Conservation (phyloP, 2,329 filamentous ascomycete genomes). For the Blastomyces parvus region DNA sequence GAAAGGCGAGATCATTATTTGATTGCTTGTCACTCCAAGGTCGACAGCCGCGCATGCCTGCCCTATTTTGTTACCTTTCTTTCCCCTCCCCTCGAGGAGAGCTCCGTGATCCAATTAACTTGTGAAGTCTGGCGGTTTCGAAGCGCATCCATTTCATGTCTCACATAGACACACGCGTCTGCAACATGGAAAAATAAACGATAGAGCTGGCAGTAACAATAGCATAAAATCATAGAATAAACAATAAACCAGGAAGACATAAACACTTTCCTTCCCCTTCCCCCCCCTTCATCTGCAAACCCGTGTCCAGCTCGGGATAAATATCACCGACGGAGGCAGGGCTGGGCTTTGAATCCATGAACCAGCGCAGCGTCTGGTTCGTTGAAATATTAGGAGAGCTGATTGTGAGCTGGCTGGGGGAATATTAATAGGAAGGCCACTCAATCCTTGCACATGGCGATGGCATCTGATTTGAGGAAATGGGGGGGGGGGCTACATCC, state of each 20-base stretch:
- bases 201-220: background rate
- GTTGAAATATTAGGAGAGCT: background rate
- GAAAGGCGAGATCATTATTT: background rate
- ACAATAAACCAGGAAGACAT: background rate
- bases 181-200: background rate
- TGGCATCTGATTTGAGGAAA: constrained; percentile 5
- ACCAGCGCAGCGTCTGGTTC: background rate
- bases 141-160: no score
- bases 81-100: no score
- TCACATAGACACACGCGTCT: background rate
- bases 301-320: background rate
- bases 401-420: background rate
- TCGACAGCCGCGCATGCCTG: no score
- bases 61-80: no score
- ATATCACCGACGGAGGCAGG: background rate
- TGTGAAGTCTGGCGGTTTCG: no score
- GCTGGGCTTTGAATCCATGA: background rate
- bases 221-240: background rate
- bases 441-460: constrained; percentile 5
- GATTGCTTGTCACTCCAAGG: background rate
- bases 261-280: background rate
- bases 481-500: background rate
- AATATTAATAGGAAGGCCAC: background rate
- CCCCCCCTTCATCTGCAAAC: background rate
- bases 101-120: background rate